phyloP scores from a whole-genome alignment of 2,329 filamentous ascomycete species.

The Claviceps monticola region DNA sequence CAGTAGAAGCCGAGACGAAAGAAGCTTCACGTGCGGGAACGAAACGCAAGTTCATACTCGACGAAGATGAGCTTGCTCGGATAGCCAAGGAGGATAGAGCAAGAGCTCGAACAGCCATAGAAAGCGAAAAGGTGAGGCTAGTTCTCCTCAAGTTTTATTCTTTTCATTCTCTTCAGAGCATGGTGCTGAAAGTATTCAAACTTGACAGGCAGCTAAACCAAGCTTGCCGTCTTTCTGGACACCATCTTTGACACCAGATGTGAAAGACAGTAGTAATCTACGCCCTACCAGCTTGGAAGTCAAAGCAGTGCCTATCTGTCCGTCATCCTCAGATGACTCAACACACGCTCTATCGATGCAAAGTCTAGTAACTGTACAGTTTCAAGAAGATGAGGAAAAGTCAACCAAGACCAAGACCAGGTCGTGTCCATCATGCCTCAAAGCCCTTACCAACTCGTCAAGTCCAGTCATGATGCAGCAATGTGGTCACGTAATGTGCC shows the following conservation, averaged over 20 bases:
- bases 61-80: conserved; percentile 59
- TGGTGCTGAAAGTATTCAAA: conserved; percentile 5
- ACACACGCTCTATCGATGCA: conserved; percentile 69
- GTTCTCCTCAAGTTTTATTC: too few species aligned
- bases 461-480: conserved; percentile 73
- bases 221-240: conserved; percentile 85
- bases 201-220: conserved; percentile 47
- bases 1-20: not conserved
- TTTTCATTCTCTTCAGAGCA: not conserved
- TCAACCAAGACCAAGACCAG: conserved; percentile 29
- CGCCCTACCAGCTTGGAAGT: conserved; percentile 42
- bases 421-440: conserved; percentile 75
- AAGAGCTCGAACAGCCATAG: conserved; percentile 55
- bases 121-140: conserved; percentile 50
- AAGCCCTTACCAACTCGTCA: conserved; percentile 66
- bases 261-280: conserved; percentile 27
- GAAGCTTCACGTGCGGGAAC: conserved; percentile 11
- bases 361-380: conserved; percentile 59
- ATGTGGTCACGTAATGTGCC: conserved; percentile 86
- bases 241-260: conserved; percentile 60
- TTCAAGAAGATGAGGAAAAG: conserved; percentile 51
- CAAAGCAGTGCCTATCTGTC: conserved; percentile 63
- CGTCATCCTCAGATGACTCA: conserved; percentile 51
- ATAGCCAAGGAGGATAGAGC: conserved; percentile 56
- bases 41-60: conserved; percentile 64